Base-by-base conservation (phyloP, 768 basidiomycete species). In the Podaxis sp. region DNA sequence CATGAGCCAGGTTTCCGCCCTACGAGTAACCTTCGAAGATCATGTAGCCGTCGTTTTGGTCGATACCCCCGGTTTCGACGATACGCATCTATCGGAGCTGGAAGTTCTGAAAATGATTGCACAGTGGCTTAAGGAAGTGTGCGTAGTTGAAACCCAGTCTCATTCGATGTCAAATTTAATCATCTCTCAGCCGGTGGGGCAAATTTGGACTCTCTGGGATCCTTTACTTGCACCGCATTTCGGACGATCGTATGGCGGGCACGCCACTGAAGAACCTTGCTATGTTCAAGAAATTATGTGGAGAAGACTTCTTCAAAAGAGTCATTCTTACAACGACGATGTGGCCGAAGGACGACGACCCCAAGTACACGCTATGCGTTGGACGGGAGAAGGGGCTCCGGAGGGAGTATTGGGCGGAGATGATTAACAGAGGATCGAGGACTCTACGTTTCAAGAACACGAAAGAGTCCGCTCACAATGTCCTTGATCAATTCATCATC, bases 271-370 rank as follows among this genome's bases (percentile, higher is more conserved):
- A 61, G 51, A 61, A 57, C 51, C 50, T 64, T 12, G 37, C 38
- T 2, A 61, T 66, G 58, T 66, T 66, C 30, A 58, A 64, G 26
- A 20, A 33, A 15, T 73, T 74, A 68, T 66, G 67, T 22, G 58
- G 58, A 7, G 20, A 51, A 17, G 28, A 38, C 13, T 59, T 51
- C 24, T 59, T 33, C 20, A 3, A n/a, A 15, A 13, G 20, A 2
- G 44, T 46, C n/a, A 6, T 24, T 51, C 11, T 64, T 41, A 41
- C 50, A 46, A 26, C 40, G 44, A 33, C 22, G 3, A 24, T 59
- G 50, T 38, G 37, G 53, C 52, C 17, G 0, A 4, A 60, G 3
- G n/a, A 15, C 2, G 54, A 5, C 2, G 54, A 37, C n/a, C n/a
- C n/a, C n/a, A n/a, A n/a, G n/a, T n/a, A n/a, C n/a, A n/a, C n/a